Conservation (phyloP, 768 basidiomycete genomes). For the Boletus sp. region DNA sequence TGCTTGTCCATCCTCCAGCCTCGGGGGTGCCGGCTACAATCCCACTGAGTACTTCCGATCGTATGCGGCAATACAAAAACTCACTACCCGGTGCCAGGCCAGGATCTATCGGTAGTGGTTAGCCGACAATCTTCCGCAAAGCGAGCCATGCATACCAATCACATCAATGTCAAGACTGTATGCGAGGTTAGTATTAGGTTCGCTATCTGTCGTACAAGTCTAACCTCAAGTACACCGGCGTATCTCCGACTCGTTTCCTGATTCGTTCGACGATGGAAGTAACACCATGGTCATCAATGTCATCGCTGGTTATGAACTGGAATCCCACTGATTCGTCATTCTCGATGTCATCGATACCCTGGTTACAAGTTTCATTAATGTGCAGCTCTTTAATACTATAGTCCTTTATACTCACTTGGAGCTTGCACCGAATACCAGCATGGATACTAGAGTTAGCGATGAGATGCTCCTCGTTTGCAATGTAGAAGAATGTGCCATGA, state of each 20-base stretch:
- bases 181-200: not conserved
- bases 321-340: constrained; percentile 76
- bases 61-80: constrained; percentile 22
- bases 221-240: constrained; percentile 73
- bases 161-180: constrained; percentile 77
- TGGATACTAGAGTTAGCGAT: constrained; percentile 75
- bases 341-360: constrained; percentile 38
- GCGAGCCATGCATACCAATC: constrained; percentile 45
- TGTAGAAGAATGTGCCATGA: constrained; percentile 84
- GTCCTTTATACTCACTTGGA: constrained; percentile 42
- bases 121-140: not conserved
- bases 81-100: constrained; percentile 74
- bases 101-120: constrained; percentile 48
- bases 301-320: constrained; percentile 73
- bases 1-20: constrained; percentile 79
- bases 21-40: constrained; percentile 76
- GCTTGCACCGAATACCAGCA: constrained; percentile 80
- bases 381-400: too few relatives aligned
- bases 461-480: constrained; percentile 75
- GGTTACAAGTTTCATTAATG: not conserved
- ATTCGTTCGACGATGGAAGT: constrained; percentile 68
- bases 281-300: constrained; percentile 79
- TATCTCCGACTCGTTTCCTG: constrained; percentile 64
- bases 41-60: not conserved
- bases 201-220: not conserved